Evolutionary conservation across 805 yeast species (phyloP), one percentile per base, ranked within the genome.

Genomic region (Pichia phayaonensis): DNA sequence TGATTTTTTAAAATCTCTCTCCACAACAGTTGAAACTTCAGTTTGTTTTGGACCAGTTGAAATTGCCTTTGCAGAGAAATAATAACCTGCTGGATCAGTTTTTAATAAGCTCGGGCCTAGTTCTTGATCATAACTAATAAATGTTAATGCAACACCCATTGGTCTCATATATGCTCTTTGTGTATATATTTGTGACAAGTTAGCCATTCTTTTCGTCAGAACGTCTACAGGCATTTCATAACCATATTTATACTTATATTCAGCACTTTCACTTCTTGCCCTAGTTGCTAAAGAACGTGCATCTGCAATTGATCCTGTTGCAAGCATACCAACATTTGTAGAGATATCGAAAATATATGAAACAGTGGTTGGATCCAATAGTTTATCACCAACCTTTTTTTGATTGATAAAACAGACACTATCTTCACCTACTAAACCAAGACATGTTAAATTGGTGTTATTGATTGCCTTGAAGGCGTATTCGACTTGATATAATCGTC

Each of bases 121-220:
- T 69, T 84, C 95, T 63, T 89, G 97, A 67, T 90, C 97, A 51
- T 86, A 83, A 43, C 95, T 81, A 52, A 90, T 77, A 62, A 92
- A 84, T 24, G 97, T 89, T 63, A 90, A 76, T 27, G 96, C 88
- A 53, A 92, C 97, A 39, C 99, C 99, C 58, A 90, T 75, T 24
- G 99, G 99, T 70, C 99, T 82, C 98, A 94, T 94, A 69, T 92
- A 92, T 12, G 98, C 98, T 65, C 97, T 79, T 71, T 94, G 99
- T 41, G 99, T 94, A 69, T 90, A 94, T 55, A 94, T 80, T 73
- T 94, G 99, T 46, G 96, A 86, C 64, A 90, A 72, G 67, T 94
- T 94, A 50, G 98, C 98, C 86, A 94, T 84, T 66, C 97, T 79
- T 72, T 92, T 92, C 40, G 97, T 87, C 61, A 90, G 73, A 26